Base-by-base conservation (phyloP, 768 basidiomycete species). In the Myochromella boudieri region DNA sequence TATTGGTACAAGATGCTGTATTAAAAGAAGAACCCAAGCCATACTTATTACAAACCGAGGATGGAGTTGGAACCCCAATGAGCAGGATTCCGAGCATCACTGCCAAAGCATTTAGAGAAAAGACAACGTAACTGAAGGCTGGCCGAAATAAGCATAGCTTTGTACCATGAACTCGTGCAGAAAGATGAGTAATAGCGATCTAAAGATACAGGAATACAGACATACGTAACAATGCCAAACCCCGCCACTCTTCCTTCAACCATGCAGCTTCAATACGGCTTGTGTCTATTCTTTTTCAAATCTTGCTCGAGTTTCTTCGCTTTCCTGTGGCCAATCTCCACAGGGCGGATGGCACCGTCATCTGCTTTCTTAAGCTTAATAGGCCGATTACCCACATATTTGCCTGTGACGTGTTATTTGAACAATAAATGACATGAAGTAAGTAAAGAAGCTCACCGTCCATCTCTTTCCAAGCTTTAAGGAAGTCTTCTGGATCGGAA, bases 381-480 rank as follows among this genome's bases (percentile, higher is more conserved):
- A n/a, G 97, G 97, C 42, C 97, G 81, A 60, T 95, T 95, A 33
- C 97, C 97, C 41, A 99, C 95, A 67, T 99, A 99, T 75, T 98
- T 98, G 53, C 95, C 95, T 69, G 25, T 39, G 58, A 28, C 56
- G 12, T 41, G 42, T 29, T 22, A 26, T 42, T 10, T 41, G 21
- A 43, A 27, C 10, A 37, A 22, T 18, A 21, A 2, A 46, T 44
- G 24, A 24, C 26, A 27, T 14, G 10, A 39, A 22, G 42, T 1
- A 9, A 34, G 22, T n/a, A 25, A 41, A 3, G 31, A 33, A 1
- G 63, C 87, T 27, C 56, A 91, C 95, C 95, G 66, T 97, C 94
- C 95, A 97, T 98, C 66, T 98, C 95, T 64, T 97, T 97, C 95
- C 95, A 99, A 14, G 95, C 95, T 62, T 84, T 95, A 46, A 99